Base-by-base conservation (phyloP, 345 rosid genomes). In the Brassica nigra region DNA sequence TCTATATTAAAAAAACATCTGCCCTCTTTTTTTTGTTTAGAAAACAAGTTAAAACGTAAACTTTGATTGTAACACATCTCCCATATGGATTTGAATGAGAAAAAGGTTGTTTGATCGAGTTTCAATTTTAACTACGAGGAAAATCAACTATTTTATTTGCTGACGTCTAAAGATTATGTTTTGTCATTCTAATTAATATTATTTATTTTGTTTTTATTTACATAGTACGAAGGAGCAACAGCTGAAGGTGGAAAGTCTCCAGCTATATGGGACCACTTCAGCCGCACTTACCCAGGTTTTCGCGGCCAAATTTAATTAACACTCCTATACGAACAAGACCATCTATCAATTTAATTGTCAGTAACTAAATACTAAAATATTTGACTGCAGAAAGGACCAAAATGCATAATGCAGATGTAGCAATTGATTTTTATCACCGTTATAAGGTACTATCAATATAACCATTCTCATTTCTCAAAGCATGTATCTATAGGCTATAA, bases 321-420 rank as follows among this genome's bases (percentile, higher is more conserved):
- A 9, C 14, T 3, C 30, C 27, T 1, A 15, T 54, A 52, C 54
- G 15, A 54, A 54, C 58, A 74, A 18, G 6, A 64, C 63, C 70
- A 6, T 37, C 18, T 34, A 20, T 65, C 14, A 11, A 16, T 15
- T 23, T 14, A 34, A 34, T 62, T 27, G 29, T 58, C 8, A 18
- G 18, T 59, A 15, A 11, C 8, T 18, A 3, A 5, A 11, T 39
- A 15, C 15, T 30, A 20, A 30, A 18, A 8, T 57, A 1, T 71
- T 70, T 54, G 15, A 44, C 67, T 75, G 36, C 85, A 89, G 88
- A 80, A 4, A 86, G 85, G 58, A 86, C 87, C 67, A 62, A 84
- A 68, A 64, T 65, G 54, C 80, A 86, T 57, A 89, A 85, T 8
- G 92, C 88, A 42, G 88, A 87, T 23, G 78, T 81, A 2, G 88